These are phyloP conservation scores for Lodderomyces parapsilosis DNA, from an alignment of 1,139 yeast genomes.

Conservation along the genomic window DNA sequence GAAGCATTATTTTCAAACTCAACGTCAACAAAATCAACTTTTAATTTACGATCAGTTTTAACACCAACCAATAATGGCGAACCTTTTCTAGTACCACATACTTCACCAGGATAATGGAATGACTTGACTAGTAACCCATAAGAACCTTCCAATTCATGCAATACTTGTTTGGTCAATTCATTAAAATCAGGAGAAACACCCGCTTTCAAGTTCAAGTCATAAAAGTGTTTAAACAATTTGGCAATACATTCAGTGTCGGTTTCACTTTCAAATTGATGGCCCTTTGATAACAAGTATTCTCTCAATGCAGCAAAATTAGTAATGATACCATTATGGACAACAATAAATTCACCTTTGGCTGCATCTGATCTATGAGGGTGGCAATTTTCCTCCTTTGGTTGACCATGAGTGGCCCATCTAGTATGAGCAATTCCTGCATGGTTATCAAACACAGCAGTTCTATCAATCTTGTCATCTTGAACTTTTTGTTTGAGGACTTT, in stretches of 20 bases:
- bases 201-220: conserved; percentile 68
- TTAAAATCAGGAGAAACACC: conserved; percentile 67
- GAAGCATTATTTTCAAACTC: conserved; percentile 70
- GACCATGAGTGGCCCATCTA: conserved; percentile 99
- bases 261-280: conserved; percentile 82
- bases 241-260: conserved; percentile 99
- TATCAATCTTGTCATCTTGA: conserved; percentile 52
- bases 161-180: conserved; percentile 88
- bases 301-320: conserved; percentile 91
- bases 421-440: conserved; percentile 99
- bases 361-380: conserved; percentile 95
- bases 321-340: conserved; percentile 97
- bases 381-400: conserved; percentile 80
- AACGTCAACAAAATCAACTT: conserved; percentile 97
- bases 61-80: conserved; percentile 97
- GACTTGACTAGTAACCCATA: conserved; percentile 95
- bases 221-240: conserved; percentile 86
- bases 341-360: conserved; percentile 69
- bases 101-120: conserved; percentile 90
- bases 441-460: conserved; percentile 65
- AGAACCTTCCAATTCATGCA: conserved; percentile 94
- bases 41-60: conserved; percentile 89
- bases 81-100: conserved; percentile 97
- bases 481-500: conserved; percentile 73
- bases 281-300: conserved; percentile 76